These are phyloP conservation scores for Friedmanniomyces endolithicus DNA, from an alignment of 495 filamentous ascomycete species.

Conservation along the genomic window DNA sequence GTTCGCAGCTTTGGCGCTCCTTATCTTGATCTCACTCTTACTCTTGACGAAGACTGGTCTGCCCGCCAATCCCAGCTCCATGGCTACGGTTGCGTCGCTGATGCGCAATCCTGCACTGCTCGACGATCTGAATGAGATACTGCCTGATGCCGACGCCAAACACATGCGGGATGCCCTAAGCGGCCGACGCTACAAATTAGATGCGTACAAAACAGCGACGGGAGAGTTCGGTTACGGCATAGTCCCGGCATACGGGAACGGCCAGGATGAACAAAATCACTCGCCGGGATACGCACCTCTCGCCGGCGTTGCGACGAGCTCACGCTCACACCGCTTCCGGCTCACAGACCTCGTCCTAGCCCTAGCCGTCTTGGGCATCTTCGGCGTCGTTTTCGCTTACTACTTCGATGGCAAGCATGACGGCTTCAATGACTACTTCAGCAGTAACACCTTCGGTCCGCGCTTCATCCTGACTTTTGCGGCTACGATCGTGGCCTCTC, in stretches of 20 bases:
- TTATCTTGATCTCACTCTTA: neutral
- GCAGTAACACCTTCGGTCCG: slow-evolving; percentile 33
- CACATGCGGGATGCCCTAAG: neutral
- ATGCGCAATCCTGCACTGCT: slow-evolving; percentile 1
- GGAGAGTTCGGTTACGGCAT: slow-evolving; percentile 5
- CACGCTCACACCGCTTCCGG: neutral
- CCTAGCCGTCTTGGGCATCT: slow-evolving; percentile 28
- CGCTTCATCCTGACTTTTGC: slow-evolving; percentile 34
- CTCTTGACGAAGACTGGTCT: slow-evolving; percentile 5
- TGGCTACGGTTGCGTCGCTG: slow-evolving; percentile 3
- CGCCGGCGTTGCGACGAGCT: neutral
- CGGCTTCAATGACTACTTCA: slow-evolving; percentile 37
- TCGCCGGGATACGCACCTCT: neutral
- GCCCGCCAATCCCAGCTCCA: slow-evolving; percentile 6
- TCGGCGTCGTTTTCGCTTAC: slow-evolving; percentile 35
- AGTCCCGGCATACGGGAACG: neutral
- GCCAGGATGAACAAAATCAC: neutral
- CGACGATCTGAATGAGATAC: neutral
- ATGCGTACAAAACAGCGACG: neutral
- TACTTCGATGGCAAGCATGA: slow-evolving; percentile 29
- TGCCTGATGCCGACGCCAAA: neutral
- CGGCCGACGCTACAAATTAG: neutral
- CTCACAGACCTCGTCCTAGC: slow-evolving; percentile 21
- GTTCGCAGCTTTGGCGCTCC: slow-evolving; percentile 2
- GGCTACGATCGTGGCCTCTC: slow-evolving; percentile 33